A percentile compares a stretch with the other conserved stretches of the same genome.
These are phyloP conservation scores for Juglanconis sp. DNA, from an alignment of 2,329 filamentous ascomycete species.

Conservation along the genomic window DNA sequence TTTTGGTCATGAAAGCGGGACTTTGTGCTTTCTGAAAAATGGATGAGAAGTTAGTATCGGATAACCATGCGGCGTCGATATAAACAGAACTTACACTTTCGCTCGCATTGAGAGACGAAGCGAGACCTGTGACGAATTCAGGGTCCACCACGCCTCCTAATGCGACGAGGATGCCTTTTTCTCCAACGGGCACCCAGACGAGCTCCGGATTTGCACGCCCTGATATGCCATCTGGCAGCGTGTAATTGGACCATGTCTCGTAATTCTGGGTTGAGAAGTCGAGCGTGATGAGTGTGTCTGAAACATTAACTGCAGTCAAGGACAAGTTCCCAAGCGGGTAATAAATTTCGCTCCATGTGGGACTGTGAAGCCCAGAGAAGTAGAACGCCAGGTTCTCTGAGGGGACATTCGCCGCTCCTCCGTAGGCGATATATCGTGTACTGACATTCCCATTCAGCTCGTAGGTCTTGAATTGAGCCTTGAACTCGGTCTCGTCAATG, in stretches of 20 bases:
- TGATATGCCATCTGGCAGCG: conserved; percentile 45
- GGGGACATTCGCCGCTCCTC: conserved; percentile 61
- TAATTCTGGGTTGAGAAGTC: conserved; percentile 51
- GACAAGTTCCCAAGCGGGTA: conserved; percentile 30
- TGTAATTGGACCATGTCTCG: conserved; percentile 56
- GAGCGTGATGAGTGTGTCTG: conserved; percentile 57
- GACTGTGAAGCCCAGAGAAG: conserved; percentile 60
- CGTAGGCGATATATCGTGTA: conserved; percentile 62
- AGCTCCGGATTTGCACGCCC: conserved; percentile 62
- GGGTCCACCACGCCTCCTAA: conserved; percentile 71
- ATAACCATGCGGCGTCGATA: neutral
- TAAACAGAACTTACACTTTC: conserved; percentile 36
- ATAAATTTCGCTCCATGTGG: conserved; percentile 48
- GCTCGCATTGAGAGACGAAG: conserved; percentile 29
- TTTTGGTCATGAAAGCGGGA: conserved; percentile 65
- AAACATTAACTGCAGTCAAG: conserved; percentile 41
- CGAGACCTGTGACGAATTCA: conserved; percentile 35
- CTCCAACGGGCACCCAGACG: conserved; percentile 75
- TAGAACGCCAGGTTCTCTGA: conserved; percentile 72
- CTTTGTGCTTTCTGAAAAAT: conserved; percentile 55
- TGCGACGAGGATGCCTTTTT: conserved; percentile 72
- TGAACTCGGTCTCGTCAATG: conserved; percentile 38
- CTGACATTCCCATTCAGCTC: conserved; percentile 38
- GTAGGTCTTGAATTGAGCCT: conserved; percentile 38
- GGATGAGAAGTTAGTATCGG: conserved; percentile 21